Conservation (phyloP, 2,329 filamentous ascomycete genomes). For the Paracorniculantispora psalliotae region DNA sequence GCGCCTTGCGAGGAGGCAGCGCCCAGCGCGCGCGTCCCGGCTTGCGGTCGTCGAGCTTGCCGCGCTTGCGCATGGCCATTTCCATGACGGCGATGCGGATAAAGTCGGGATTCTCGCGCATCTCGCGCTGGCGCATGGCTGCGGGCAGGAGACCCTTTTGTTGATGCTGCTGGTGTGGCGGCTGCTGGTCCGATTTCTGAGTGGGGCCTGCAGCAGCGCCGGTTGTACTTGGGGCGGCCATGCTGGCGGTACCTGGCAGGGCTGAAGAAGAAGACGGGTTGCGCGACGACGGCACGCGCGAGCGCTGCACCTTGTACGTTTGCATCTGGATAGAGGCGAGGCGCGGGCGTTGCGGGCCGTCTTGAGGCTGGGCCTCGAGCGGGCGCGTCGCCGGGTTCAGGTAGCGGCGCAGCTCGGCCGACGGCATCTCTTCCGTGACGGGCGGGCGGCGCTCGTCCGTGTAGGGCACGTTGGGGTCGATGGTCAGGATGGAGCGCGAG, state of each 20-base stretch:
- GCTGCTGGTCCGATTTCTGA: constrained; percentile 16
- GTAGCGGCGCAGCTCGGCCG: constrained; percentile 61
- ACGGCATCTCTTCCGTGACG: constrained; percentile 58
- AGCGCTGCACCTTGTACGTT: constrained; percentile 58
- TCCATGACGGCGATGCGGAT: constrained; percentile 68
- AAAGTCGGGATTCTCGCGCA: constrained; percentile 66
- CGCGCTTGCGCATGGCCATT: constrained; percentile 63
- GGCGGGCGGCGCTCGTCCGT: constrained; percentile 63
- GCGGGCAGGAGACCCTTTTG: constrained; percentile 24
- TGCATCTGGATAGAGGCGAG: constrained; percentile 67
- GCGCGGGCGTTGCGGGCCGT: constrained; percentile 19
- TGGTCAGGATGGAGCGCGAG: constrained; percentile 62
- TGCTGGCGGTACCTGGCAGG: constrained; percentile 21
- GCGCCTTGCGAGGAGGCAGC: constrained; percentile 58
- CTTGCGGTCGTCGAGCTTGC: constrained; percentile 61
- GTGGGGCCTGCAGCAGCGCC: constrained; percentile 15
- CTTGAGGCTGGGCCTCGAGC: constrained; percentile 19
- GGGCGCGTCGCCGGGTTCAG: constrained; percentile 55
- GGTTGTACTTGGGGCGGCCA: constrained; percentile 19
- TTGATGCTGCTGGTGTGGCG: constrained; percentile 18
- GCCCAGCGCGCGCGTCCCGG: constrained; percentile 65
- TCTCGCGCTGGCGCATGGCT: constrained; percentile 58
- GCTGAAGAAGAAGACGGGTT: constrained; percentile 24
- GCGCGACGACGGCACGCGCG: constrained; percentile 33
- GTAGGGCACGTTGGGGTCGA: constrained; percentile 61